phyloP scores from a whole-genome alignment of 495 filamentous ascomycete species.

The Entonaema liquescens region DNA sequence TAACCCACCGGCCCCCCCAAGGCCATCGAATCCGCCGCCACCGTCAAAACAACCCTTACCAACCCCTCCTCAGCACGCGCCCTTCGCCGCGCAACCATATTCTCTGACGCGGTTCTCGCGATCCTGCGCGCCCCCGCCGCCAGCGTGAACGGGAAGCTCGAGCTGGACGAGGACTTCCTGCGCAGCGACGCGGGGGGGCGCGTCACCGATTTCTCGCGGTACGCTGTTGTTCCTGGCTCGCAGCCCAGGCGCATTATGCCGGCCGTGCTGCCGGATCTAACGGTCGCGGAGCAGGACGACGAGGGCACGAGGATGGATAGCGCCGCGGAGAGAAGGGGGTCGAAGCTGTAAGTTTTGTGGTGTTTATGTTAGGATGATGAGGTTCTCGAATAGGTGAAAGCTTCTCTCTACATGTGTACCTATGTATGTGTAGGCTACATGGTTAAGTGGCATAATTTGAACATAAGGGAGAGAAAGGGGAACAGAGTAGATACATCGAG shows the following conservation, averaged over 20 bases:
- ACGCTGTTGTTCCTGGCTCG: constrained; percentile 71
- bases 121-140: constrained; percentile 70
- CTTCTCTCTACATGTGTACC: no score
- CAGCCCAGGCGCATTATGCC: constrained; percentile 83
- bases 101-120: constrained; percentile 79
- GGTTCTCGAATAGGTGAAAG: no score
- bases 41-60: constrained; percentile 39
- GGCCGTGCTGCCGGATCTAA: constrained; percentile 70
- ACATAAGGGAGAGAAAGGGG: no score
- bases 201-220: constrained; percentile 77
- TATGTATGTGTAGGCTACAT: no score
- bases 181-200: constrained; percentile 62
- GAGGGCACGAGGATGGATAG: constrained; percentile 81
- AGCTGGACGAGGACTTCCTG: constrained; percentile 86
- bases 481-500: no score
- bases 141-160: constrained; percentile 73
- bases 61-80: constrained; percentile 57
- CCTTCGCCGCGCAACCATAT: constrained; percentile 76
- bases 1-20: constrained; percentile 19
- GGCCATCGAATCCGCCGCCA: constrained; percentile 80
- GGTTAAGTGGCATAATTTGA: no score
- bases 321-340: constrained; percentile 39
- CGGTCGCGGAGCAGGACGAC: constrained; percentile 82
- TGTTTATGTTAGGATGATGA: no score
- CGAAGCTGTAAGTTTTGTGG: constrained; percentile 42